These are phyloP conservation scores for Neurospora hispaniola DNA, from an alignment of 495 filamentous ascomycete genomes.

Conservation along the genomic window DNA sequence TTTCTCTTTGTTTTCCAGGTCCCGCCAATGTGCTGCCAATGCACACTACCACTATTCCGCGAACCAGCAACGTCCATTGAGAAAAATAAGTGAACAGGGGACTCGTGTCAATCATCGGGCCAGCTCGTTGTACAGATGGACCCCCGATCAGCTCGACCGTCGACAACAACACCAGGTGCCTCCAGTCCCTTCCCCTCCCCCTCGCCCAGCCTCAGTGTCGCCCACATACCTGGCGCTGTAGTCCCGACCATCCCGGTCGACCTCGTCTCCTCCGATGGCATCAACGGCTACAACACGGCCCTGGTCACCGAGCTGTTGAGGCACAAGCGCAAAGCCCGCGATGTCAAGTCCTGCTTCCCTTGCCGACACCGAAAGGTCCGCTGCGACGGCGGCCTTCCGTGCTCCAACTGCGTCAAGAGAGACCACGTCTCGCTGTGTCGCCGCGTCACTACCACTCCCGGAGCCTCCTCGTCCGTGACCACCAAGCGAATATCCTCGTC, in stretches of 20 bases:
- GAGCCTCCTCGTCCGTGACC: background rate
- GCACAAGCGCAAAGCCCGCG: slow-evolving; percentile 2
- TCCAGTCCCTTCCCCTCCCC: background rate
- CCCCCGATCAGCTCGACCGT: background rate
- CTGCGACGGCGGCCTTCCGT: slow-evolving; percentile 3
- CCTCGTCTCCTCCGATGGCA: background rate
- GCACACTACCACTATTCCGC: background rate
- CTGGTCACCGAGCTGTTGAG: slow-evolving; percentile 4
- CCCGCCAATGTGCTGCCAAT: background rate
- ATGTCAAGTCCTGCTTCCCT: slow-evolving; percentile 7
- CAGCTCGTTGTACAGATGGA: background rate
- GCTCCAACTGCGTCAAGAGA: slow-evolving; percentile 4
- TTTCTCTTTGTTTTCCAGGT: background rate
- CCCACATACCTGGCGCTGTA: background rate
- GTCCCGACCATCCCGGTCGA: background rate
- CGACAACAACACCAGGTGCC: background rate
- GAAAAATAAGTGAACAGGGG: background rate
- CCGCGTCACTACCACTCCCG: background rate
- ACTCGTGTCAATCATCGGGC: background rate
- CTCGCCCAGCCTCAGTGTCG: background rate
- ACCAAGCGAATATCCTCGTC: background rate
- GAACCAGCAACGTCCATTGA: background rate
- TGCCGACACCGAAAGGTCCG: slow-evolving; percentile 7
- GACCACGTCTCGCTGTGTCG: slow-evolving; percentile 5
- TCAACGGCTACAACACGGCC: background rate